Evolutionary conservation across 768 basidiomycete species (phyloP).

Genomic region (Chalciporus piperatus): DNA sequence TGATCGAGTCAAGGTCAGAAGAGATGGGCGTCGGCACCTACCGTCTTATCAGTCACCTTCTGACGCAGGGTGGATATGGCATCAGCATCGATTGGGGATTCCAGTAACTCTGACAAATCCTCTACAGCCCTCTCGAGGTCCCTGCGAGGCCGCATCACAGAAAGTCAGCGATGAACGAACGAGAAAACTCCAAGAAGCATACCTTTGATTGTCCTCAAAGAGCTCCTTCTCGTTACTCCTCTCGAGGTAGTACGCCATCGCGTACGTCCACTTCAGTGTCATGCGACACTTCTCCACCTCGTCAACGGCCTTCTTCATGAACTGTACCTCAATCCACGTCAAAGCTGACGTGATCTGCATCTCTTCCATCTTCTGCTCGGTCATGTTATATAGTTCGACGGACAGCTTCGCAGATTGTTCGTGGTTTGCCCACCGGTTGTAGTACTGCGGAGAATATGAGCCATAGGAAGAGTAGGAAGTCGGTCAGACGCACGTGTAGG

Average conservation of each 20-base stretch:
- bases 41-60: slow-evolving; percentile 95
- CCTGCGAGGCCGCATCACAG: slow-evolving; percentile 35
- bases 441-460: slow-evolving; percentile 62
- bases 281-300: slow-evolving; percentile 85
- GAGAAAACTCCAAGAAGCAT: slow-evolving; percentile 15
- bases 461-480: not conserved
- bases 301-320: slow-evolving; percentile 98
- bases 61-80: slow-evolving; percentile 78
- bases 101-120: slow-evolving; percentile 88
- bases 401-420: slow-evolving; percentile 99
- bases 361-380: slow-evolving; percentile 99
- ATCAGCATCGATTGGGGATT: slow-evolving; percentile 86
- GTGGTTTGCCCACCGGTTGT: slow-evolving; percentile 99
- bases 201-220: slow-evolving; percentile 97
- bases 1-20: not conserved
- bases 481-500: slow-evolving; percentile 69
- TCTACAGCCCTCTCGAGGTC: slow-evolving; percentile 96
- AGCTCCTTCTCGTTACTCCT: slow-evolving; percentile 90
- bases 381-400: slow-evolving; percentile 86
- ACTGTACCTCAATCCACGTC: slow-evolving; percentile 99
- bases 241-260: slow-evolving; percentile 96
- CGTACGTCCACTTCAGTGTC: slow-evolving; percentile 99
- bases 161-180: not conserved
- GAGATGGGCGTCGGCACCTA: slow-evolving; percentile 34
- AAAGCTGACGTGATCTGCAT: slow-evolving; percentile 91